Evolutionary conservation across 2,329 filamentous ascomycete genomes (phyloP).

Genomic region (Aspergillus novofumigatus): DNA sequence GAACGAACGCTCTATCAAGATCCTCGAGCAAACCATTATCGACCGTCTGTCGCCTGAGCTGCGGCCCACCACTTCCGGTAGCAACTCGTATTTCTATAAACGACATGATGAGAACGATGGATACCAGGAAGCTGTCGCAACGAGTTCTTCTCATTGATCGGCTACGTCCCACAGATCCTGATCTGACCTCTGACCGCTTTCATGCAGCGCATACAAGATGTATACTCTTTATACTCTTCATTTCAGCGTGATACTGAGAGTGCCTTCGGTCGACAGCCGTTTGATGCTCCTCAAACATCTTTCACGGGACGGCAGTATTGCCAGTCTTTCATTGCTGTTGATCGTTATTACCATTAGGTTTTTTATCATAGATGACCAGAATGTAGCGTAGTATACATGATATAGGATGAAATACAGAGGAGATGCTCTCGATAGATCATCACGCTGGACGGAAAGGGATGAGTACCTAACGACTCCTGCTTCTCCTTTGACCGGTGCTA

Average conservation of each 20-base stretch:
- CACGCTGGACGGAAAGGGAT: background rate
- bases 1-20: slow-evolving; percentile 73
- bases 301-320: background rate
- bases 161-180: background rate
- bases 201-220: background rate
- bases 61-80: slow-evolving; percentile 58
- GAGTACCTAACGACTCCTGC: background rate
- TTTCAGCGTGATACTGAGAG: background rate
- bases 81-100: slow-evolving; percentile 63
- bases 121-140: slow-evolving; percentile 54
- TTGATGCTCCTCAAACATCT: background rate
- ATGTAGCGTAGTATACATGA: background rate
- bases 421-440: background rate
- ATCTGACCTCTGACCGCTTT: background rate
- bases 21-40: slow-evolving; percentile 67
- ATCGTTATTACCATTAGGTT: slow-evolving; percentile 2
- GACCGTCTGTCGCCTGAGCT: slow-evolving; percentile 69
- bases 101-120: slow-evolving; percentile 83
- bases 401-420: background rate
- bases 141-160: background rate
- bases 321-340: background rate
- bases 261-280: background rate
- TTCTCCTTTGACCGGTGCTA: background rate
- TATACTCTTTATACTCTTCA: background rate
- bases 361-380: slow-evolving; percentile 11